Base-by-base conservation (phyloP, 192 early-diverging fungal genomes). In the Backusella macrospora region DNA sequence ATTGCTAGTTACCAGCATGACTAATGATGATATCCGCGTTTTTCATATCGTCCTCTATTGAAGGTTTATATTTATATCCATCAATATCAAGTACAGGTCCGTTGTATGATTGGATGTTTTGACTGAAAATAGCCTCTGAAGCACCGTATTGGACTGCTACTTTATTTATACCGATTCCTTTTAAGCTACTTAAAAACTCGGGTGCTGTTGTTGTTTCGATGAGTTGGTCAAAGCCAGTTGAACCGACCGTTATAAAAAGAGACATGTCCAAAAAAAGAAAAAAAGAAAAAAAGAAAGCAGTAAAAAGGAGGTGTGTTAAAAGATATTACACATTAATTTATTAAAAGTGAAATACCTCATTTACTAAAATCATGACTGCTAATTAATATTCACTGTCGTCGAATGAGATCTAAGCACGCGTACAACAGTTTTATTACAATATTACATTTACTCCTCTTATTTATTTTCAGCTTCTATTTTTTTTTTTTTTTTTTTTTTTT, bases 241-340 rank as follows among this genome's bases (percentile, higher is more conserved):
- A 93, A n/a, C 96, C 96, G 13, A 98, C 95, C 0, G 95, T 97
- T 34, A 96, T 90, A 73, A 96, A 95, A 5, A 91, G 85, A 14
- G 52, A 65, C 80, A 82, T 82, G 4, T 14, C 2, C 29, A 34
- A 34, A 34, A 34, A 34, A 16, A 7, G 10, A 6, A 66, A n/a
- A 15, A 39, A 9, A 42, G n/a, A n/a, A 42, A 39, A 18, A 10
- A 26, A 13, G n/a, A 13, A 6, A n/a, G 40, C 2, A 66, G 21
- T n/a, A 42, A 23, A 23, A 40, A 66, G 29, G 29, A 34, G 29
- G 65, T 40, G 15, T 23, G 38, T 63, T 34, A 52, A 21, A 9
- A 34, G 0, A 34, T 34, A 34, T 34, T 34, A 34, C 2, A 34
- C 29, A 1, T 34, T 34, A 34, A 34, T 34, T 34, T 34, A 47